Evolutionary conservation across 257 asterid genomes (phyloP).

Genomic region (Striga asiatica): DNA sequence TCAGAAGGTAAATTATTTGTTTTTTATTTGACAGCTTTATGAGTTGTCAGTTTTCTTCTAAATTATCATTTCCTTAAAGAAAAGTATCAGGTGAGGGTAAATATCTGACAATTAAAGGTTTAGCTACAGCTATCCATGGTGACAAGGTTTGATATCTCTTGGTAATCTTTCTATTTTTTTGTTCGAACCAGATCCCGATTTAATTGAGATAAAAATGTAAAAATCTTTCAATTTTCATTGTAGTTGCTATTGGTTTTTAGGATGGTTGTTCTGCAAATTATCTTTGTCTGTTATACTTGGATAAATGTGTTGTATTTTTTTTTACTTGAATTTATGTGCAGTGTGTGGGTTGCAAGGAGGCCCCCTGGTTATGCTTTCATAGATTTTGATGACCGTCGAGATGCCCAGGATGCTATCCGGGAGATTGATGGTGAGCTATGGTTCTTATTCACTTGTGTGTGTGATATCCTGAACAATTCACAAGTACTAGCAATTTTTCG

Average conservation of each 20-base stretch:
- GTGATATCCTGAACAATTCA: not conserved
- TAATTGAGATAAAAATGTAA: no score
- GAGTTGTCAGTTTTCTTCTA: slow-evolving; percentile 47
- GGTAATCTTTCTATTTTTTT: not conserved
- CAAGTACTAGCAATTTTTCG: not conserved
- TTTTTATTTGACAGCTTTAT: slow-evolving; percentile 9
- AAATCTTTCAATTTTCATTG: no score
- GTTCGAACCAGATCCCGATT: not conserved
- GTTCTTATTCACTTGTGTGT: not conserved
- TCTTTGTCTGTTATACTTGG: not conserved
- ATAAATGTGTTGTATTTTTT: not conserved
- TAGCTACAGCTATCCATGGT: no score
- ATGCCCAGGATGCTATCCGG: slow-evolving; percentile 88
- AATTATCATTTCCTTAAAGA: no score
- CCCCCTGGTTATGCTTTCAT: slow-evolving; percentile 94
- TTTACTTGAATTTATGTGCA: slow-evolving; percentile 20
- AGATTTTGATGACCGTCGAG: slow-evolving; percentile 83
- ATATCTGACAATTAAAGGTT: no score
- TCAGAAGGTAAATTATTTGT: slow-evolving; percentile 58
- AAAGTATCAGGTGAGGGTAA: no score
- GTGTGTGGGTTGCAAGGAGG: slow-evolving; percentile 98
- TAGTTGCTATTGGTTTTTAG: not conserved
- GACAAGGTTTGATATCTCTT: no score
- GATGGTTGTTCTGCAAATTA: not conserved
- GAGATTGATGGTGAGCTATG: slow-evolving; percentile 54